Evolutionary conservation across 805 yeast species (phyloP).

Genomic region (Candida xyloterini): DNA sequence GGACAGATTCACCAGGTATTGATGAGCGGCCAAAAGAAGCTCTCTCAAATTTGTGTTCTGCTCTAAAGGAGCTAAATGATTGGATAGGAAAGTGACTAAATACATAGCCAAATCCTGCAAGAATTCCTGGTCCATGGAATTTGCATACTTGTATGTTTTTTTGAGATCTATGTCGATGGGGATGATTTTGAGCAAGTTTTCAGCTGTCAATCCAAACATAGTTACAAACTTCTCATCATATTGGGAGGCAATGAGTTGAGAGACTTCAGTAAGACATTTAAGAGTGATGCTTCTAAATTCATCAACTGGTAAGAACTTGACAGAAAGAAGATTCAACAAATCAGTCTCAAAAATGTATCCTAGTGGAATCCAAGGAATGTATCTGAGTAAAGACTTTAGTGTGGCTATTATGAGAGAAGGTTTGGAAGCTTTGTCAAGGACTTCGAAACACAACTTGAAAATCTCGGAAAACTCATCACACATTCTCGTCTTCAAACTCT

Average conservation of each 20-base stretch:
- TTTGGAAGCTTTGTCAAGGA: slow-evolving; percentile 83
- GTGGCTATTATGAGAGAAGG: slow-evolving; percentile 84
- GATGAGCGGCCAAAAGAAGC: slow-evolving; percentile 67
- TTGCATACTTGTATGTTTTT: slow-evolving; percentile 68
- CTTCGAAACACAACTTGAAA: slow-evolving; percentile 89
- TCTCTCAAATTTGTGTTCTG: slow-evolving; percentile 47
- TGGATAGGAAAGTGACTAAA: slow-evolving; percentile 75
- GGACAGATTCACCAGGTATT: slow-evolving; percentile 79
- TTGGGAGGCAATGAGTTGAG: slow-evolving; percentile 59
- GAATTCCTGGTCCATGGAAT: slow-evolving; percentile 84
- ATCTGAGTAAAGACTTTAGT: slow-evolving; percentile 73
- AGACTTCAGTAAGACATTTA: slow-evolving; percentile 90
- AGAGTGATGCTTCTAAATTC: slow-evolving; percentile 82
- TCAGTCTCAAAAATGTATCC: slow-evolving; percentile 89
- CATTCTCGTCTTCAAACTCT: slow-evolving; percentile 77
- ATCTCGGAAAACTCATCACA: slow-evolving; percentile 89
- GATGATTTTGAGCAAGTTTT: slow-evolving; percentile 61
- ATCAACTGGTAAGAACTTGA: slow-evolving; percentile 71
- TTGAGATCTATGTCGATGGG: slow-evolving; percentile 73
- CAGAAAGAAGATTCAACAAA: slow-evolving; percentile 64
- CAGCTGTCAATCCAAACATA: slow-evolving; percentile 72
- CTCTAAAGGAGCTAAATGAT: slow-evolving; percentile 69
- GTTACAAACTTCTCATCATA: slow-evolving; percentile 57
- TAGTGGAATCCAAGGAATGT: slow-evolving; percentile 92
- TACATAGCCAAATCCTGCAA: slow-evolving; percentile 94